Evolutionary conservation across 352 stramenopile species (phyloP).

Genomic region (Bremia lactucae): DNA sequence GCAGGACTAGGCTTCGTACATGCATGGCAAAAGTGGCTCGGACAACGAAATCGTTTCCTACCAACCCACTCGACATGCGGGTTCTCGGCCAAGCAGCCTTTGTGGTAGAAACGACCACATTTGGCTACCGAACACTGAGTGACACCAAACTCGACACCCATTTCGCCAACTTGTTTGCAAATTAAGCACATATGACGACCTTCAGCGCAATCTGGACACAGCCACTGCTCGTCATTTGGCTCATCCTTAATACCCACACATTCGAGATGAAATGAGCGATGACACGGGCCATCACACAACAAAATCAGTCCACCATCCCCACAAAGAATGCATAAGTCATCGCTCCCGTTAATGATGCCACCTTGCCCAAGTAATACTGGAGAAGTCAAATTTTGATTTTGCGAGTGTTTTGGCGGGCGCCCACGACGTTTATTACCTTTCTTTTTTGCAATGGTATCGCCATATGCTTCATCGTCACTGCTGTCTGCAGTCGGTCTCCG

Average conservation of each 20-base stretch:
- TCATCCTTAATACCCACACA: conserved; percentile 83
- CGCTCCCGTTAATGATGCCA: conserved; percentile 71
- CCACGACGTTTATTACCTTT: conserved; percentile 20
- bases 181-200: conserved; percentile 88
- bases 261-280: conserved; percentile 88
- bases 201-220: conserved; percentile 83
- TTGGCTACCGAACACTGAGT: conserved; percentile 86
- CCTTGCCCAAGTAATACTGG: conserved; percentile 29
- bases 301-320: conserved; percentile 87
- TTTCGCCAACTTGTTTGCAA: conserved; percentile 86
- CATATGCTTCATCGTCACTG: conserved; percentile 33
- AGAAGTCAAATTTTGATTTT: conserved; percentile 1
- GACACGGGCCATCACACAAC: conserved; percentile 86
- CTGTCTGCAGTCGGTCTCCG: conserved; percentile 29
- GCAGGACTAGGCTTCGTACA: conserved; percentile 31
- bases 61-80: conserved; percentile 77
- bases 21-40: conserved; percentile 83
- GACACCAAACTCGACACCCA: conserved; percentile 84
- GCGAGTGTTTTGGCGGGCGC: conserved; percentile 26
- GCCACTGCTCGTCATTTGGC: conserved; percentile 80
- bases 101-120: conserved; percentile 90
- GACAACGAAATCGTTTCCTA: conserved; percentile 84
- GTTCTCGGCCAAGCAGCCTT: conserved; percentile 69
- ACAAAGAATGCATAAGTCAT: conserved; percentile 88
- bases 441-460: conserved; percentile 23